Evolutionary conservation across 805 yeast genomes (phyloP).

Genomic region (Candida mattraensis): DNA sequence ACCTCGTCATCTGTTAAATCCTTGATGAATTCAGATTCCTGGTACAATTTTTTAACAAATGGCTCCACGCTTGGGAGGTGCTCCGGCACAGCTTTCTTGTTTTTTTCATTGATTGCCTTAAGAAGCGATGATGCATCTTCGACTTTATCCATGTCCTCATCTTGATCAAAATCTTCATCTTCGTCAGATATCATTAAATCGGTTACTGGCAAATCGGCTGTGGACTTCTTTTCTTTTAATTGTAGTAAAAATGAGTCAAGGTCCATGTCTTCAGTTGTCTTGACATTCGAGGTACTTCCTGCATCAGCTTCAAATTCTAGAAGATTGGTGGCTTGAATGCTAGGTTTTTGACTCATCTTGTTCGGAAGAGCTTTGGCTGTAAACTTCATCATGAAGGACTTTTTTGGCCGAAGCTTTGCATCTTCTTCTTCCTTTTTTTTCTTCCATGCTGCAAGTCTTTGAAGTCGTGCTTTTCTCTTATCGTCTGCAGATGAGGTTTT

Average conservation of each 20-base stretch:
- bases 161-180: slow-evolving; percentile 35
- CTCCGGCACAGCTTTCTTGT: slow-evolving; percentile 50
- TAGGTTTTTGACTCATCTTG: too few species aligned
- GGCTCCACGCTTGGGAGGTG: slow-evolving; percentile 49
- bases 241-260: slow-evolving; percentile 1
- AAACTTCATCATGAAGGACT: slow-evolving; percentile 24
- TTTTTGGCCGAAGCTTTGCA: slow-evolving; percentile 8
- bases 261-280: slow-evolving; percentile 2
- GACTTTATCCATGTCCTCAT: slow-evolving; percentile 31
- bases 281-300: neutral
- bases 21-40: slow-evolving; percentile 54
- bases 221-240: neutral
- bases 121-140: slow-evolving; percentile 36
- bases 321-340: slow-evolving; percentile 4
- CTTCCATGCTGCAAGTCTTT: slow-evolving; percentile 61
- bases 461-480: slow-evolving; percentile 44
- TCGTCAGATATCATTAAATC: slow-evolving; percentile 11
- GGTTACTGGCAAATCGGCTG: slow-evolving; percentile 1
- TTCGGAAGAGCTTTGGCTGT: slow-evolving; percentile 16
- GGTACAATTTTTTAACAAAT: slow-evolving; percentile 62
- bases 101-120: slow-evolving; percentile 42
- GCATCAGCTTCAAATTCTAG: slow-evolving; percentile 1
- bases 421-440: slow-evolving; percentile 44
- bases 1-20: slow-evolving; percentile 55
- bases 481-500: too few species aligned